Base-by-base conservation (phyloP, 257 asterid genomes). In the Apocynum venetum region DNA sequence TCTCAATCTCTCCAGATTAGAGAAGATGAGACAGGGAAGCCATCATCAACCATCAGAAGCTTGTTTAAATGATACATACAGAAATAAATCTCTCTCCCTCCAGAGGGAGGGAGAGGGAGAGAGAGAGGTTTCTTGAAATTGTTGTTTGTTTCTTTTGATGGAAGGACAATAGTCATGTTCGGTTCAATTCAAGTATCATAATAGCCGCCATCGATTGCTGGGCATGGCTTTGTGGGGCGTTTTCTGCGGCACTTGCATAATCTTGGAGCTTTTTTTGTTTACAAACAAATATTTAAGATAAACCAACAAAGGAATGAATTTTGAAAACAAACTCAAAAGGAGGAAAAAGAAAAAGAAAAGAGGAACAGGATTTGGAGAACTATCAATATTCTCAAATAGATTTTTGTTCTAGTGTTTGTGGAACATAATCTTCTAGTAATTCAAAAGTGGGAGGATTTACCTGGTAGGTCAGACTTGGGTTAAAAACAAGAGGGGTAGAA, bases 171-270 rank as follows among this genome's bases (percentile, higher is more conserved):
- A 65, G 71, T 65, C 1, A 65, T 65, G 71, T 65, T 40, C 15
- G 31, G 61, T 4, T 47, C 61, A 64, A 14, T 57, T 57, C 71
- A 1, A 65, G 12, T 65, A 15, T 67, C 72, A 67, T 67, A 15
- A 67, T 67, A 67, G 72, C 72, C 72, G 52, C 72, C 52, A 67
- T 67, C 51, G 52, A 67, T 67, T 61, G 19, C 41, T 35, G 36
- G 66, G 14, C 10, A 61, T 61, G 68, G 43, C 38, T 59, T 59
- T 25, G 38, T 59, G 66, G 71, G 46, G 71, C 47, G 5, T 35
- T 40, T 6, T 38, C 71, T 40, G 49, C 71, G 5, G 25, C 48
- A 40, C 20, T 15, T 65, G 25, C 71, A 65, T 38, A 40, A 38
- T 65, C 71, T 40, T 13, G n/a, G 7, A 11, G 10, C 13, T 31